Evolutionary conservation across 768 basidiomycete species (phyloP).

Genomic region (Mycena indigotica): DNA sequence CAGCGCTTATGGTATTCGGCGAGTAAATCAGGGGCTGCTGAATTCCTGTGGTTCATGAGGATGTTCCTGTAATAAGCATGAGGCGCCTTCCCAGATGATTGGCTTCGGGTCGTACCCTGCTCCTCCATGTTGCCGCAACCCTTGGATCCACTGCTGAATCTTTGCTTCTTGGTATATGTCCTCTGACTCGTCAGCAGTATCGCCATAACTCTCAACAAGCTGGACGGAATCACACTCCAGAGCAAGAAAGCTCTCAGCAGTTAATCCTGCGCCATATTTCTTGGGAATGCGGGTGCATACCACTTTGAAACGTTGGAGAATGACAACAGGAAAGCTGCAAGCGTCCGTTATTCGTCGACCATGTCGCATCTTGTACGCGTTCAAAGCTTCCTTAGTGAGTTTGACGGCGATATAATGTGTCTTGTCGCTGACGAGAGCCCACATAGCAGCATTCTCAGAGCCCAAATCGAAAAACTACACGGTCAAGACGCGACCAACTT

Average conservation of each 20-base stretch:
- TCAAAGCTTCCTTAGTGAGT: conserved; percentile 54
- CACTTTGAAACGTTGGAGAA: conserved; percentile 51
- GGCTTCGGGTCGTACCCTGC: neutral
- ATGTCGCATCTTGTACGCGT: conserved; percentile 20
- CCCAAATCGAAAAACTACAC: conserved; percentile 59
- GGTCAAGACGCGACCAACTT: neutral
- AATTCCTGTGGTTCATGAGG: neutral
- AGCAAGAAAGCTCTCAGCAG: conserved; percentile 43
- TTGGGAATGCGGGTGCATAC: conserved; percentile 56
- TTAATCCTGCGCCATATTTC: conserved; percentile 38
- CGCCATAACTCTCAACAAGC: conserved; percentile 50
- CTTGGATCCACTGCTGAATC: conserved; percentile 50
- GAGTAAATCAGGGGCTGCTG: too few relatives aligned
- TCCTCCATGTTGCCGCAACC: neutral
- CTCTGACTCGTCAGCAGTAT: too few relatives aligned
- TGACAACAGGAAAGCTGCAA: conserved; percentile 49
- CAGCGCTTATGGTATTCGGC: neutral
- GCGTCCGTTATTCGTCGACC: conserved; percentile 44
- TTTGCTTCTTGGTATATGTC: conserved; percentile 44
- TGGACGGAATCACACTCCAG: conserved; percentile 54
- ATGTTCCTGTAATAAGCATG: neutral
- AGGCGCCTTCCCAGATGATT: too few relatives aligned
- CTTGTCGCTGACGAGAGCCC: conserved; percentile 69
- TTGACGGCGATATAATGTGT: conserved; percentile 50
- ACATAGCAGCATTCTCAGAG: conserved; percentile 45